Base-by-base conservation (phyloP, 305 asterid species). In the Solanum hybrid region DNA sequence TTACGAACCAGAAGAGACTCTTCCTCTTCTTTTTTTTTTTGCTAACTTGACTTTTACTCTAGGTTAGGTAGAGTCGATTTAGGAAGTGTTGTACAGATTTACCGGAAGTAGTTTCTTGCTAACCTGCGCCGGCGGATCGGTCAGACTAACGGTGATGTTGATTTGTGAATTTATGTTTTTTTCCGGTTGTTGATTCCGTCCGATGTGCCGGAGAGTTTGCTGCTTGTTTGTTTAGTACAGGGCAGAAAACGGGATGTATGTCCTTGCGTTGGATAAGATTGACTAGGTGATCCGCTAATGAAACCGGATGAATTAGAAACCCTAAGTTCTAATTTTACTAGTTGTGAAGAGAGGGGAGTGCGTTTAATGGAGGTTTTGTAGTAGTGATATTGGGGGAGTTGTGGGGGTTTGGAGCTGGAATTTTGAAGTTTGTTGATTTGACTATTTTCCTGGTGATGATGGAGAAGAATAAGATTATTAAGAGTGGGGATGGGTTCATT, bases 401-500 rank as follows among this genome's bases (percentile, higher is more conserved):
- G 85, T 37, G 87, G 86, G 89, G 88, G 91, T 76, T 89, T 87
- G 73, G 89, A 42, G 79, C 76, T 92, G 78, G 89, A 85, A 46
- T 34, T 38, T 37, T 73, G 84, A 73, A 87, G 38, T 34, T 75
- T 72, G 31, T 71, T 64, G 51, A 29, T 73, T 86, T 80, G 40
- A 37, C 87, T 40, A 77, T 35, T 81, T 89, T 86, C 42, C 88
- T 73, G 92, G 92, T 46, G 89, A 79, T 71, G 92, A 93, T 93
- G 97, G 98, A 92, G 93, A 92, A 90, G 90, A 90, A 91, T 92
- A 98, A 92, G 91, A 90, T 93, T 11, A 93, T 90, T 91, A 95
- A 92, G 93, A 84, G 87, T 31, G 98, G 96, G 38, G 99, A 98
- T 90, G 99, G 97, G 88, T 98, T 96, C 85, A 97, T 98, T 24